phyloP scores from a whole-genome alignment of 108 stramenopile species.

The Fragilariopsis cylindrus region DNA sequence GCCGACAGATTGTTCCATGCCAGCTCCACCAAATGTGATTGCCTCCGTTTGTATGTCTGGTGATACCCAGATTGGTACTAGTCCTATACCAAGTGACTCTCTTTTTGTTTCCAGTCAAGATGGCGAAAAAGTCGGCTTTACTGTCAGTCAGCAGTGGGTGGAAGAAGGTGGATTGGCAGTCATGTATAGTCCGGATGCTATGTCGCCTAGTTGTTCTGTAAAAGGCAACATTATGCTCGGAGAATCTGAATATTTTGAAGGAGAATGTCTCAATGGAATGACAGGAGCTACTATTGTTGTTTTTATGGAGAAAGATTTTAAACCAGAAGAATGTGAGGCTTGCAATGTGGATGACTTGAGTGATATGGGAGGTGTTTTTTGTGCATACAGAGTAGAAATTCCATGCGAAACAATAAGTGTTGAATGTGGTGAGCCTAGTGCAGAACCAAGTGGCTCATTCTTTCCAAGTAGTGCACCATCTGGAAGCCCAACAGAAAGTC shows the following conservation, averaged over 20 bases:
- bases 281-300: constrained; percentile 7
- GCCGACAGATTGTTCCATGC: constrained; percentile 7
- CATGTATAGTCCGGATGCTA: background rate
- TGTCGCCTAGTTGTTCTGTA: background rate
- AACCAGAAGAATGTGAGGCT: background rate
- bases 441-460: constrained; percentile 10
- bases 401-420: constrained; percentile 10
- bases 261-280: background rate
- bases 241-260: background rate
- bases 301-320: background rate
- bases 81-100: constrained; percentile 7
- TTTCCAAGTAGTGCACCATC: constrained; percentile 26
- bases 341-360: background rate
- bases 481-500: background rate
- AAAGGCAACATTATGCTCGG: background rate
- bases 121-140: background rate
- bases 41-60: background rate
- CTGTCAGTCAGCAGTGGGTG: no score
- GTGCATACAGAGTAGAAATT: constrained; percentile 6
- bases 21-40: constrained; percentile 9
- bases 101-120: background rate
- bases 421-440: constrained; percentile 8
- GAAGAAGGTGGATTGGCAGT: background rate
- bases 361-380: background rate
- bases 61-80: background rate